These are phyloP conservation scores for Fusarium pilosicola DNA, from an alignment of 2,329 filamentous ascomycete species.

Conservation along the genomic window DNA sequence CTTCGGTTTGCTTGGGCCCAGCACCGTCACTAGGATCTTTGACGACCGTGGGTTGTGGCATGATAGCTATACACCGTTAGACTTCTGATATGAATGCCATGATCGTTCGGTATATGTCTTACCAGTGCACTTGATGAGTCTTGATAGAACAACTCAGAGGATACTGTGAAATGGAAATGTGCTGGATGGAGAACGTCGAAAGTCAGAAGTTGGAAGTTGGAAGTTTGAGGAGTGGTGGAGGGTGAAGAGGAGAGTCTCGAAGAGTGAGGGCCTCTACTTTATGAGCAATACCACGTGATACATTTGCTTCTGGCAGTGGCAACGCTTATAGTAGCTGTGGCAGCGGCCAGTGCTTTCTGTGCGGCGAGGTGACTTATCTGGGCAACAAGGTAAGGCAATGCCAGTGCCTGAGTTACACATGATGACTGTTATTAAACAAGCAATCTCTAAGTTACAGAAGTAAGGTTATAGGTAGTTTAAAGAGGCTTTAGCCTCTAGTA, in stretches of 20 bases:
- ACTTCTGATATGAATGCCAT: neutral
- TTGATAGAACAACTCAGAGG: too few relatives aligned
- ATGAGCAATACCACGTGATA: neutral
- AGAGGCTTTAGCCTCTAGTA: too few relatives aligned
- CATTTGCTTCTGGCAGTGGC: neutral
- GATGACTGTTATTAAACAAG: too few relatives aligned
- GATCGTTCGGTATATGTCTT: too few relatives aligned
- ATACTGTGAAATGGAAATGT: neutral
- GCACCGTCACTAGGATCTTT: neutral
- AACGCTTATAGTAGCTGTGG: neutral
- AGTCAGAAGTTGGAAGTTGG: neutral
- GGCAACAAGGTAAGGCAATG: too few relatives aligned
- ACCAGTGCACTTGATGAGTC: neutral
- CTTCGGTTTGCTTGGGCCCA: neutral
- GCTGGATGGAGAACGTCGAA: neutral
- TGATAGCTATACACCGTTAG: neutral
- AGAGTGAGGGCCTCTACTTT: neutral
- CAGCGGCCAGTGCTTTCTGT: neutral
- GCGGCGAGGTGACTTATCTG: too few relatives aligned
- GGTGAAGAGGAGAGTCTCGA: too few relatives aligned
- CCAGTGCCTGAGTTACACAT: too few relatives aligned
- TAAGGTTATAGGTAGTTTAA: too few relatives aligned
- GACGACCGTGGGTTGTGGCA: neutral
- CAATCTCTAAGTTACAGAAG: too few relatives aligned
- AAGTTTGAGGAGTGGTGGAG: neutral